Percentiles rank a stretch among this genome's conserved stretches.
phyloP scores from a whole-genome alignment of 1,139 yeast species.

The Geotrichum fermentans region DNA sequence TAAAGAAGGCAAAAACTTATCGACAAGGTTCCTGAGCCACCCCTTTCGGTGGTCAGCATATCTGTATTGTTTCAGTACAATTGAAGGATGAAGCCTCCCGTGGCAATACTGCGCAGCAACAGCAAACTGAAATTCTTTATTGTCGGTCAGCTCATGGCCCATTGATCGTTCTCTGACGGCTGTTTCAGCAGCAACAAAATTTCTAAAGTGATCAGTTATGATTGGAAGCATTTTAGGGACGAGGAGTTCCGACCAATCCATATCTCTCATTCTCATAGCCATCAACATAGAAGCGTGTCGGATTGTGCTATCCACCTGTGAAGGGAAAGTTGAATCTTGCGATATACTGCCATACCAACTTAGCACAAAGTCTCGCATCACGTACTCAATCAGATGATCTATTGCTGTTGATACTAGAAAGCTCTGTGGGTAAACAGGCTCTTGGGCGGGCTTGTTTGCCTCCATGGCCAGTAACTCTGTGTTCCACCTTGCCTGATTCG shows the following conservation, averaged over 20 bases:
- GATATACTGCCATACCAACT: slow-evolving; percentile 61
- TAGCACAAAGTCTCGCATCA: slow-evolving; percentile 57
- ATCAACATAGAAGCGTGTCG: slow-evolving; percentile 43
- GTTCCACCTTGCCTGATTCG: slow-evolving; percentile 23
- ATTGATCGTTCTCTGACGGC: slow-evolving; percentile 31
- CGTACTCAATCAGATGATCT: slow-evolving; percentile 48
- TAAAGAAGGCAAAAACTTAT: slow-evolving; percentile 47
- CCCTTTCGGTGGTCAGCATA: slow-evolving; percentile 48
- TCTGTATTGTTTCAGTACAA: slow-evolving; percentile 44
- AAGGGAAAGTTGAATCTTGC: slow-evolving; percentile 39
- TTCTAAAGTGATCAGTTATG: slow-evolving; percentile 58
- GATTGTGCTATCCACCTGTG: slow-evolving; percentile 49
- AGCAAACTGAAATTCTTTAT: slow-evolving; percentile 49
- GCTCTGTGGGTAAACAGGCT: slow-evolving; percentile 45
- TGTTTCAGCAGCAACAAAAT: slow-evolving; percentile 50
- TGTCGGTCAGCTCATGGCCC: slow-evolving; percentile 37
- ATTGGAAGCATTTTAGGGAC: slow-evolving; percentile 60
- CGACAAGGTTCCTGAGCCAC: slow-evolving; percentile 47
- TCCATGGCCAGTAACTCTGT: slow-evolving; percentile 25
- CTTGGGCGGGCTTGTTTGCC: slow-evolving; percentile 25
- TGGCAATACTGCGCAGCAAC: slow-evolving; percentile 55
- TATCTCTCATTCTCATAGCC: slow-evolving; percentile 39
- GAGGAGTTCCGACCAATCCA: slow-evolving; percentile 56
- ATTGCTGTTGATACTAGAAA: slow-evolving; percentile 51
- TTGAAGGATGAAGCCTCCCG: slow-evolving; percentile 59